These are phyloP conservation scores for Solanum ahanhuiri DNA, from an alignment of 257 asterid species.

Conservation along the genomic window DNA sequence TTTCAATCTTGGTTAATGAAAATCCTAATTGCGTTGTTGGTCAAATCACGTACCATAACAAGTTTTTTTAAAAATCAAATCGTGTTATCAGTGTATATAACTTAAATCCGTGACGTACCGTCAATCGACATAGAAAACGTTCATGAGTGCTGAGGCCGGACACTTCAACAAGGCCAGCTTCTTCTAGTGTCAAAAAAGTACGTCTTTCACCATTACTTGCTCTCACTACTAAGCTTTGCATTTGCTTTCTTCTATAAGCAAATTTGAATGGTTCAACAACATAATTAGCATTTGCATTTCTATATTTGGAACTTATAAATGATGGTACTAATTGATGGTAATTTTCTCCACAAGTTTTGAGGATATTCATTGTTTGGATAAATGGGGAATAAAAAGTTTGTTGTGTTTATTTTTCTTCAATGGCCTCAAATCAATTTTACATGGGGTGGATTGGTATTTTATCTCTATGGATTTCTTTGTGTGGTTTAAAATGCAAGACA, in stretches of 20 bases:
- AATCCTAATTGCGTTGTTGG: background rate
- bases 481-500: background rate
- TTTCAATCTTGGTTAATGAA: background rate
- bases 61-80: too few species aligned
- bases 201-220: constrained; percentile 14
- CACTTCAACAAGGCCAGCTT: constrained; percentile 81
- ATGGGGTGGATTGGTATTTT: background rate
- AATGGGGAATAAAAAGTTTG: background rate
- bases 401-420: background rate
- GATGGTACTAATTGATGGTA: background rate
- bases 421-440: background rate
- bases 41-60: background rate
- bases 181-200: constrained; percentile 52
- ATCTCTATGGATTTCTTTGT: background rate
- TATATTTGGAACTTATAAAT: background rate
- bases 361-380: background rate
- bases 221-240: background rate
- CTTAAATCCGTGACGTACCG: constrained; percentile 23
- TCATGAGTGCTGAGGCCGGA: constrained; percentile 79
- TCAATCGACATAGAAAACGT: constrained; percentile 71
- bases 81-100: background rate
- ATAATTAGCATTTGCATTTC: background rate
- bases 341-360: background rate
- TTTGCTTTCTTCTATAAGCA: background rate
- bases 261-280: background rate